These are phyloP conservation scores for Deakozyma indianensis DNA, from an alignment of 805 yeast species.

Conservation along the genomic window DNA sequence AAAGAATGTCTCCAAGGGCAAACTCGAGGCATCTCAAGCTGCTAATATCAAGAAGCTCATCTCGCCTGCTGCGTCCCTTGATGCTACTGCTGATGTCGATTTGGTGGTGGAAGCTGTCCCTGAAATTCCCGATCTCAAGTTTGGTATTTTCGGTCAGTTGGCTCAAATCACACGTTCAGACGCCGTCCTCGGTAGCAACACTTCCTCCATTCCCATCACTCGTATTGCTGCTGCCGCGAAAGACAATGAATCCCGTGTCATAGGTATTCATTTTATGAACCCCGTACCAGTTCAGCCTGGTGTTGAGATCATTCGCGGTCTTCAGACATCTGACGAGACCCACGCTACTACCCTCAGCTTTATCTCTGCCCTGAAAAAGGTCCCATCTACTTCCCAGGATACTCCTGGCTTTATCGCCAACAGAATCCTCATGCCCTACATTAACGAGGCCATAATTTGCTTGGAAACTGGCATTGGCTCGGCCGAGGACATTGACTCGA, in stretches of 20 bases:
- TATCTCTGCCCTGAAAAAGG: constrained; percentile 22
- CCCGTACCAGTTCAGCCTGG: constrained; percentile 32
- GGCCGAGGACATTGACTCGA: constrained; percentile 28
- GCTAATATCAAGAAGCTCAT: constrained; percentile 16
- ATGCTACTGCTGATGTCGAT: constrained; percentile 20
- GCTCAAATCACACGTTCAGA: constrained; percentile 16
- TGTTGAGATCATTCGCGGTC: constrained; percentile 27
- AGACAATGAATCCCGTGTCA: constrained; percentile 26
- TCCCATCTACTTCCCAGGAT: constrained; percentile 24
- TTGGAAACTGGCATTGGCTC: constrained; percentile 27
- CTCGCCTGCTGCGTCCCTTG: constrained; percentile 10
- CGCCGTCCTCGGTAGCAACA: constrained; percentile 27
- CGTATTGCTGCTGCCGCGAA: constrained; percentile 29
- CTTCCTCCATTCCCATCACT: constrained; percentile 29
- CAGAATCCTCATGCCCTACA: constrained; percentile 28
- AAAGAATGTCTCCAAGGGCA: constrained; percentile 24
- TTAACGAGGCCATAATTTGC: constrained; percentile 28
- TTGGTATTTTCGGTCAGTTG: constrained; percentile 21
- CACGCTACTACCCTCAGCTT: constrained; percentile 19
- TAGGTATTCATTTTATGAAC: constrained; percentile 31
- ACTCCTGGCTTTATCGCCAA: constrained; percentile 31
- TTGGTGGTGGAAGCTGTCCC: constrained; percentile 31
- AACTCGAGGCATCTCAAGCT: constrained; percentile 20
- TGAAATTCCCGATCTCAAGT: constrained; percentile 24
- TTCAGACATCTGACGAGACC: constrained; percentile 26